Percentiles rank a stretch among this genome's conserved stretches.
Evolutionary conservation across 148 eudicot species (phyloP).

Genomic region (Cornus controversa): DNA sequence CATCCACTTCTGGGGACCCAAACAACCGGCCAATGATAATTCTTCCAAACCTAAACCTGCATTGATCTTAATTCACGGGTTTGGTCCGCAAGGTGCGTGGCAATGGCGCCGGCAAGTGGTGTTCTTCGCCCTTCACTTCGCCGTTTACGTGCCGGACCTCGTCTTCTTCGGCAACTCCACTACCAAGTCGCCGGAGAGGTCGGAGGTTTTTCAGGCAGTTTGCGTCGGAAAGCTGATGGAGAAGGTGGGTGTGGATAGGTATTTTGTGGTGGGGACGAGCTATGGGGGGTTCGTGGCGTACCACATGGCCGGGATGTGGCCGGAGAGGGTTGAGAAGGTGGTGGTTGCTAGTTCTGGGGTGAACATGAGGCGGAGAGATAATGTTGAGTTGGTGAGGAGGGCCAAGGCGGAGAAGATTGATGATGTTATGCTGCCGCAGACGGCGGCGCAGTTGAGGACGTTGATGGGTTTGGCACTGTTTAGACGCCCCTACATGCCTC

Average conservation of each 20-base stretch:
- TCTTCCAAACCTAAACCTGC: constrained; percentile 39
- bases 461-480: constrained; percentile 21
- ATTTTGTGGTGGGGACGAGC: constrained; percentile 52
- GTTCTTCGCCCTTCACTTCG: constrained; percentile 35
- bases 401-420: constrained; percentile 33
- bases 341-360: constrained; percentile 56
- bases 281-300: constrained; percentile 69
- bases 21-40: background rate
- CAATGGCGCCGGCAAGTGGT: constrained; percentile 49
- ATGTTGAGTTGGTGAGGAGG: constrained; percentile 34
- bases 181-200: constrained; percentile 29
- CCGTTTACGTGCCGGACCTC: constrained; percentile 43
- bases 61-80: constrained; percentile 49
- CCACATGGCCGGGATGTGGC: constrained; percentile 45
- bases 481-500: constrained; percentile 31
- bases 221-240: constrained; percentile 40
- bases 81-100: constrained; percentile 50
- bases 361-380: constrained; percentile 35
- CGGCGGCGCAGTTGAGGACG: constrained; percentile 29
- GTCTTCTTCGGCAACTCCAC: constrained; percentile 53
- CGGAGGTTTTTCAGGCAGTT: constrained; percentile 53
- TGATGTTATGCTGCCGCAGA: constrained; percentile 41
- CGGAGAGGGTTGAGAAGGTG: constrained; percentile 59
- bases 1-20: constrained; percentile 52
- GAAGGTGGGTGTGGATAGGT: constrained; percentile 38